Evolutionary conservation across 106 monocot species (phyloP), one percentile per base, ranked within the genome.

Genomic region (Cymbidium sinense): DNA sequence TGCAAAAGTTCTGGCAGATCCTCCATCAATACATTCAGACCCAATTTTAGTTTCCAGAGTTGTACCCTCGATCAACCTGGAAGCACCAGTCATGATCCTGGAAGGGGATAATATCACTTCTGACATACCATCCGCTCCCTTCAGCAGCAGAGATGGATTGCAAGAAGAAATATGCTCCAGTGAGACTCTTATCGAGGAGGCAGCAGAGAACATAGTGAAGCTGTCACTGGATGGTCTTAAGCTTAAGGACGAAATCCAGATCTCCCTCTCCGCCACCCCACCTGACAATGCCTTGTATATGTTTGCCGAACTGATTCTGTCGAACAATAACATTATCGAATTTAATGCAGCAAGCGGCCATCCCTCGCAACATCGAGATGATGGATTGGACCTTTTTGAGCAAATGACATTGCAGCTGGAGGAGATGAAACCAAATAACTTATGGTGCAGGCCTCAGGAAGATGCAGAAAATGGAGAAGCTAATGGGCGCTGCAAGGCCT

Each of bases 301-400:
- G 90, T 83, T 95, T 79, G 95, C 90, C 0, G 85, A 87, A 13
- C 43, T 93, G 2, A 86, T 79, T 58, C 65, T 82, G 73, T 84
- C 80, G 19, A 75, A 78, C 39, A 33, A 18, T 0, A 76, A 83
- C 5, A 62, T 29, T 31, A 12, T 23, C 35, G 52, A 21, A 17
- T 25, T 52, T 31, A 7, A 31, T 69, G 81, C 47, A 47, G 47
- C 15, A 15, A 2, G 47, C 2, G 47, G 13, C 13, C 2, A 13
- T 47, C 47, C 1, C 17, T 47, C 13, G 15, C 47, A 58, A 64
- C 54, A 27, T 73, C 62, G 54, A 7, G 83, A 88, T 33, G 80
- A 85, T 39, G 80, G 50, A n/a, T 74, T 71, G n/a, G 96, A 96
- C 83, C 58, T 34, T 30, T 99, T 90, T 41, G 98, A 99, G 82